Evolutionary conservation across 2,329 filamentous ascomycete genomes (phyloP).

Genomic region (Fusarium goolgardi): DNA sequence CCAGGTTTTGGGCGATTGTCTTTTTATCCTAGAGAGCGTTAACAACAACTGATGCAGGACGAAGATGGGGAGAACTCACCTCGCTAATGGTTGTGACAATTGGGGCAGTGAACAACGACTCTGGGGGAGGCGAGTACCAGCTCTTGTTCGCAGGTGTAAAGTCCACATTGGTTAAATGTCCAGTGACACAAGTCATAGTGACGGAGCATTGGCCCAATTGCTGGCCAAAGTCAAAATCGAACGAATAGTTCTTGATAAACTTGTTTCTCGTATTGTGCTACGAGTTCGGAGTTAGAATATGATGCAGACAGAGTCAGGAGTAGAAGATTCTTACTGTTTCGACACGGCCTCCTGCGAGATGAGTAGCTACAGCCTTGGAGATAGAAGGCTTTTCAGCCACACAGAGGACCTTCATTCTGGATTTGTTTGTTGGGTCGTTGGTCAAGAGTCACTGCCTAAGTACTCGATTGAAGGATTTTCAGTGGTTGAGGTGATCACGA

Average conservation of each 20-base stretch:
- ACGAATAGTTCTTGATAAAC: slow-evolving; percentile 95
- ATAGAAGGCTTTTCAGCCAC: slow-evolving; percentile 85
- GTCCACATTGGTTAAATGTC: slow-evolving; percentile 85
- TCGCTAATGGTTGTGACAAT: slow-evolving; percentile 75
- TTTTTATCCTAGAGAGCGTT: slow-evolving; percentile 73
- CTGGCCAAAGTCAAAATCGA: slow-evolving; percentile 86
- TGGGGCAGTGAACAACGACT: slow-evolving; percentile 82
- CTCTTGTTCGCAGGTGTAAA: slow-evolving; percentile 79
- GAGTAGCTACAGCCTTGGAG: slow-evolving; percentile 90
- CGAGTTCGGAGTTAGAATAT: slow-evolving; percentile 37
- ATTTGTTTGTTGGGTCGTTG: neutral
- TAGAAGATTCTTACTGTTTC: slow-evolving; percentile 69
- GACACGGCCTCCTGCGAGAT: slow-evolving; percentile 82
- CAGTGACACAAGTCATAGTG: slow-evolving; percentile 92
- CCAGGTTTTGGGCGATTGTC: slow-evolving; percentile 85
- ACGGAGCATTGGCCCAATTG: slow-evolving; percentile 85
- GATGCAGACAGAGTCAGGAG: neutral
- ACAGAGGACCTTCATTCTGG: slow-evolving; percentile 64
- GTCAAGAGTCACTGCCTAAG: neutral
- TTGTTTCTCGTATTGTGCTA: slow-evolving; percentile 76
- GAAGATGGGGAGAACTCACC: slow-evolving; percentile 57
- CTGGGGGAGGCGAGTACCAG: slow-evolving; percentile 85
- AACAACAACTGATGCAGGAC: slow-evolving; percentile 6
- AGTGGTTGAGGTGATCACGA: slow-evolving; percentile 13
- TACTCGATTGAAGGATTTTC: neutral